Base-by-base conservation (phyloP, 768 basidiomycete genomes). In the Favolaschia claudopus region DNA sequence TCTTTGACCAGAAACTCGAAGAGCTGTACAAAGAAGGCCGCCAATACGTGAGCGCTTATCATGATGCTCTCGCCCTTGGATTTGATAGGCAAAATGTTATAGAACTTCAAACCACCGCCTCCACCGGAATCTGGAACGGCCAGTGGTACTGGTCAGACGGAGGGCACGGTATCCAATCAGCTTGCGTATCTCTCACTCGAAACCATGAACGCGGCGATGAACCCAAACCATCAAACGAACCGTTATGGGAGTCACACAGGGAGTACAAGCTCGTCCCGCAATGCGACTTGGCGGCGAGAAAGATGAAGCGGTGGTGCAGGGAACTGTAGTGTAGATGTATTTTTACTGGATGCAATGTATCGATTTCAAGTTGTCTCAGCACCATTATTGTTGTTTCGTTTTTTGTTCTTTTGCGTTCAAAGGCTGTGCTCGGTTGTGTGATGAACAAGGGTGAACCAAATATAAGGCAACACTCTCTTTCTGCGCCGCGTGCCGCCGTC, bases 1-100 rank as follows among this genome's bases (percentile, higher is more conserved):
- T 83, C 5, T 96, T 97, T 72, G 94, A 96, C 63, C 84, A 89
- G 55, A 93, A 94, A 63, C 79, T 99, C 59, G 95, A 98, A 3
- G 88, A 92, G 65, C 73, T 93, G 10, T 94, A 95, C 66, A 82
- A 85, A 33, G 89, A 91, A 68, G 92, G 93, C 1, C 81, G 85
- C 46, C 86, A 87, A 83, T 82, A 86, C 59, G 92, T 91, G 62
- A 63, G 87, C 77, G 25, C 40, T 8, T 25, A n/a, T n/a, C n/a
- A n/a, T n/a, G n/a, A n/a, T n/a, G n/a, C n/a, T n/a, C n/a, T n/a
- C n/a, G n/a, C n/a, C n/a, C n/a, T n/a, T n/a, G n/a, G n/a, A n/a
- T n/a, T n/a, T n/a, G n/a, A n/a, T n/a, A n/a, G n/a, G n/a, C n/a
- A n/a, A n/a, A n/a, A n/a, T n/a, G 27, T 27, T 17, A 17, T 57